Percentiles rank a stretch among this genome's conserved stretches.
These are phyloP conservation scores for Pulveroboletus sp. DNA, from an alignment of 768 basidiomycete species.

Conservation along the genomic window DNA sequence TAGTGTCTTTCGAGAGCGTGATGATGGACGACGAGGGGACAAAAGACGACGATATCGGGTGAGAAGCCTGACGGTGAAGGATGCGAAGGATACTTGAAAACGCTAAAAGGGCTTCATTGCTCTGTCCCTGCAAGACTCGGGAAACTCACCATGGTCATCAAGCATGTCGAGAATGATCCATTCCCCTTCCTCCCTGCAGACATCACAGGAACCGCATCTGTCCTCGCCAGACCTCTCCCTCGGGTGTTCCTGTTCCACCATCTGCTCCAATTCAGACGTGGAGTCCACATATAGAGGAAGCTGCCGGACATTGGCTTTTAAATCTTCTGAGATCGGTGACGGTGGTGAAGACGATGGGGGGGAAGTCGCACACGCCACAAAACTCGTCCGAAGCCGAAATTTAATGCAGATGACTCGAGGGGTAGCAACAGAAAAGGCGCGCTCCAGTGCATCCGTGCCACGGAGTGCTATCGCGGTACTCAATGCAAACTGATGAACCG, in stretches of 20 bases:
- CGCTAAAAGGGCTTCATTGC: slow-evolving; percentile 28
- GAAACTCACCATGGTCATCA: slow-evolving; percentile 37
- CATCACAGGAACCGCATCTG: slow-evolving; percentile 4
- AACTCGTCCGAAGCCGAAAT: slow-evolving; percentile 22
- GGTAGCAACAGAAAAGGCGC: slow-evolving; percentile 19
- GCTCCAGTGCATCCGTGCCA: slow-evolving; percentile 41
- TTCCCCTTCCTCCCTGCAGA: slow-evolving; percentile 31
- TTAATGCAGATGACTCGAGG: slow-evolving; percentile 39
- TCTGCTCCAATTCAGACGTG: slow-evolving; percentile 1
- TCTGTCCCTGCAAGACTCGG: too few species aligned
- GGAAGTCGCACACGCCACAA: slow-evolving; percentile 6
- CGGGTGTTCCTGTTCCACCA: background rate
- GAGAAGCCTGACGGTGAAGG: slow-evolving; percentile 41
- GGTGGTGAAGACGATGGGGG: slow-evolving; percentile 20
- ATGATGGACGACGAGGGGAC: slow-evolving; percentile 44
- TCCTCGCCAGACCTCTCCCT: background rate
- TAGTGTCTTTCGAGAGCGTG: slow-evolving; percentile 45
- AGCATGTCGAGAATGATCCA: slow-evolving; percentile 53
- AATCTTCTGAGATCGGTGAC: slow-evolving; percentile 20
- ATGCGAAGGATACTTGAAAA: slow-evolving; percentile 48
- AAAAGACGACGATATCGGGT: slow-evolving; percentile 39
- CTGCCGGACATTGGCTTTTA: slow-evolving; percentile 6
- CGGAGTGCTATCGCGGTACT: slow-evolving; percentile 39
- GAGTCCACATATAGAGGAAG: background rate
- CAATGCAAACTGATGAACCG: slow-evolving; percentile 39